Base-by-base conservation (phyloP, 148 eudicot species). In the Amaranthus cruentus region DNA sequence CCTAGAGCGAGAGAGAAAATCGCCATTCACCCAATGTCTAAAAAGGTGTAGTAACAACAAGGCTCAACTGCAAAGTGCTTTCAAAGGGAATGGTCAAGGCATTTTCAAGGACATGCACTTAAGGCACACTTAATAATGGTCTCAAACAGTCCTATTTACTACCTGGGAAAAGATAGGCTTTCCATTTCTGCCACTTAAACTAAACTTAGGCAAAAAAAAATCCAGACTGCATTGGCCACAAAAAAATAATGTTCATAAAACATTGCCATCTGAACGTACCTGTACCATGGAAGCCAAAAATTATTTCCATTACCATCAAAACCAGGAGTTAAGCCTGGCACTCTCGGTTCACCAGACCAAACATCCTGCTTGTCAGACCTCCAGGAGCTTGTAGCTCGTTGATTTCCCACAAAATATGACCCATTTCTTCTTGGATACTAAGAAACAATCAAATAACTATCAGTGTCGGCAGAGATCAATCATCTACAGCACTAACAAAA, bases 211-310 rank as follows among this genome's bases (percentile, higher is more conserved):
- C 57, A 54, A 12, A 54, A 9, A 9, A 12, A 54, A 15, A 15
- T 56, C 57, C 21, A 4, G 21, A 63, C 47, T 11, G 6, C 2
- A 56, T 49, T 49, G 47, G 53, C 3, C 55, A 52, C 5, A 51
- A 50, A 69, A 6, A 42, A 55, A 38, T 9, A 55, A 7, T 43
- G 44, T 53, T 58, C 66, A 47, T 47, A 47, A 0, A 59, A 9
- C 4, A 13, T 13, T 6, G 14, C 44, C n/a, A 9, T 51, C 28
- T 4, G 28, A 3, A 8, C 65, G 28, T 78, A 78, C 81, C 81
- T 78, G 46, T 78, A 52, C 47, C 81, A 69, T 58, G 81, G 81
- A 78, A 72, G 76, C 76, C 81, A 73, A 42, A 78, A 78, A 52
- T 60, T 50, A 46, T 73, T 59, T 5, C 76, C 76, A 42, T 50